A percentile compares a stretch with the other conserved stretches of the same genome.
These are phyloP conservation scores for Colletotrichum neosansevieriae DNA, from an alignment of 2,329 filamentous ascomycete species.

Conservation along the genomic window DNA sequence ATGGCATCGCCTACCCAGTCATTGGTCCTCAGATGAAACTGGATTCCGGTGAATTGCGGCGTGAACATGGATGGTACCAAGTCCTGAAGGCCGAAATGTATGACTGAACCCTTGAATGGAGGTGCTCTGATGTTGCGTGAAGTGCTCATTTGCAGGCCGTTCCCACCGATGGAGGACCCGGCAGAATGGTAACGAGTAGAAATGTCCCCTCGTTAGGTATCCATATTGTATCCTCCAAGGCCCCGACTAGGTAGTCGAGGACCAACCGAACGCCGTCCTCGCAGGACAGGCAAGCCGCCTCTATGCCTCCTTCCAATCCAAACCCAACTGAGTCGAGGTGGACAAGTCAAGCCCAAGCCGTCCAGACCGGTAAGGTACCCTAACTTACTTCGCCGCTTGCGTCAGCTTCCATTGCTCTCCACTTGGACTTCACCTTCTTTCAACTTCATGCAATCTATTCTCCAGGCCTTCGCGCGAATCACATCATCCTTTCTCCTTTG, in stretches of 20 bases:
- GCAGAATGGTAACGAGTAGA: slow-evolving; percentile 36
- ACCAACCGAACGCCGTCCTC: slow-evolving; percentile 13
- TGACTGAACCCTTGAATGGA: background rate
- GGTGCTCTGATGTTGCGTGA: slow-evolving; percentile 36
- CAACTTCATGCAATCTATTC: slow-evolving; percentile 14
- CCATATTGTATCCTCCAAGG: slow-evolving; percentile 6
- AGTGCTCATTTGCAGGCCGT: slow-evolving; percentile 36
- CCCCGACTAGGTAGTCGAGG: background rate
- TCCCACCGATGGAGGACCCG: slow-evolving; percentile 44
- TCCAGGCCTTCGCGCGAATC: background rate
- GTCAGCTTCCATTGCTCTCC: slow-evolving; percentile 27
- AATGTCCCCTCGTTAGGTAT: slow-evolving; percentile 43
- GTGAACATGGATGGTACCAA: slow-evolving; percentile 7
- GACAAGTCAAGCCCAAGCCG: background rate
- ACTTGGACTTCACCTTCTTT: slow-evolving; percentile 16
- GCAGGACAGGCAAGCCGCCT: slow-evolving; percentile 1
- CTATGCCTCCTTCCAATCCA: slow-evolving; percentile 22
- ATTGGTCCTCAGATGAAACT: slow-evolving; percentile 16
- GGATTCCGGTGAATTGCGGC: slow-evolving; percentile 22
- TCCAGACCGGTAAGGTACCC: slow-evolving; percentile 4
- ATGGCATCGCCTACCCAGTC: background rate
- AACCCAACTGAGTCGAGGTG: slow-evolving; percentile 17
- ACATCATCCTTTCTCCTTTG: background rate
- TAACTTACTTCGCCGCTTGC: background rate
- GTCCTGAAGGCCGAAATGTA: background rate